Evolutionary conservation across 2,329 filamentous ascomycete species (phyloP), one percentile per base, ranked within the genome.

Genomic region (Botrytis byssoidea): DNA sequence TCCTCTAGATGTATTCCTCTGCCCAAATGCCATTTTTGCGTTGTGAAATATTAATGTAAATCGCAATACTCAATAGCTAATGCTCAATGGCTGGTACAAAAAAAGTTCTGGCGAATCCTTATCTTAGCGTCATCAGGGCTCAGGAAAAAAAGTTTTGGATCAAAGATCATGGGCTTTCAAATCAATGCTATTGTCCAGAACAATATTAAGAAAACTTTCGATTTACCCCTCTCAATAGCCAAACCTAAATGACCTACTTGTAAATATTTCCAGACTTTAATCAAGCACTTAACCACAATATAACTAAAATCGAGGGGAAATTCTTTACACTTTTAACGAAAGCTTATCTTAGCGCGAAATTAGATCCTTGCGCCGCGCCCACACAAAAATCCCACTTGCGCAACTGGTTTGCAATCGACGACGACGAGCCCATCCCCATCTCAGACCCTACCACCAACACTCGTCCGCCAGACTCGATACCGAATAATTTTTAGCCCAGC

Each of bases 281-380:
- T 16, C 48, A 22, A 42, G 37, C 22, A 42, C 16, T 32, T 42
- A 42, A 29, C 40, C 37, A 25, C 22, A 18, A 32, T 57, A 44
- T 44, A 69, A 42, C n/a, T 22, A 14, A 32, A 57, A 68, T 68
- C 64, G 71, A 72, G 71, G 71, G 71, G 63, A 72, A 40, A 35
- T 59, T 37, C 44, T 59, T 67, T 25, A 68, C 22, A 55, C 18
- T 32, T 71, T 74, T 75, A 73, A 72, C 67, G 61, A 72, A 57
- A 76, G 74, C 80, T 85, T 86, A 86, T 86, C 85, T 85, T 86
- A 86, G 85, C 84, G 85, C 85, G 40, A 63, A 40, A 72, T 72
- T 18, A 68, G 71, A 72, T 72, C 71, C 71, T 72, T 72, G 71
- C 51, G 63, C n/a, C 25, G 46, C 71, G 71, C 71, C 71, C 71